Evolutionary conservation across 257 asterid species (phyloP), one percentile per base, ranked within the genome.

Genomic region (Fraxinus anomala): DNA sequence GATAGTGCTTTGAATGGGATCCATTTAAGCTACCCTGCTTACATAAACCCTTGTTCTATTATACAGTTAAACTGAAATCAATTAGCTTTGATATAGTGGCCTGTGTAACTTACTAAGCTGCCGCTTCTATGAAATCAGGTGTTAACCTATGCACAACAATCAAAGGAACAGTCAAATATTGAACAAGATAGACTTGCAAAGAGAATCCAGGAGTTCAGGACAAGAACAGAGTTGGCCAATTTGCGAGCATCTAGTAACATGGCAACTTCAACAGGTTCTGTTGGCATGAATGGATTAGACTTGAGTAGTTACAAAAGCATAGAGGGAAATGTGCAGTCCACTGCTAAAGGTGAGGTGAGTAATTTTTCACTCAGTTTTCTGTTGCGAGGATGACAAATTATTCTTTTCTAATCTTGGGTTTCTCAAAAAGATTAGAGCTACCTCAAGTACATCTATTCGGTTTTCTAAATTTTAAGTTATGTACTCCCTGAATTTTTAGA

Each of bases 131-230:
- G 39, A 78, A 73, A 81, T 85, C 89, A 95, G 99, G 97, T 95
- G 61, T 87, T 95, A 88, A 91, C 99, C 65, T 95, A 85, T 93
- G 97, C 98, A 44, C 98, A 91, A 81, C 99, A 93, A 82, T 91
- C 99, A 28, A 95, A 95, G 89, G 98, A 95, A 83, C 98, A 90
- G 83, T 88, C 97, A 23, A 90, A 86, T 76, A 81, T 87, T 71
- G 99, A 95, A 83, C 99, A 92, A 88, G 99, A 95, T 83, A 95
- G 85, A 87, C 94, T 95, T 85, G 98, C 91, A 34, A 90, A 93
- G 89, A 89, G 98, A 85, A 95, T 95, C 84, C 99, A 95, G 87
- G 99, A 95, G 85, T 95, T 90, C 81, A 87, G 97, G 83, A 95
- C 98, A 78, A 97, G 89, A 82, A 84, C 94, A 68, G 97, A 95